phyloP scores from a whole-genome alignment of 75 land plant genomes.

The Pinus tabuliformis region DNA sequence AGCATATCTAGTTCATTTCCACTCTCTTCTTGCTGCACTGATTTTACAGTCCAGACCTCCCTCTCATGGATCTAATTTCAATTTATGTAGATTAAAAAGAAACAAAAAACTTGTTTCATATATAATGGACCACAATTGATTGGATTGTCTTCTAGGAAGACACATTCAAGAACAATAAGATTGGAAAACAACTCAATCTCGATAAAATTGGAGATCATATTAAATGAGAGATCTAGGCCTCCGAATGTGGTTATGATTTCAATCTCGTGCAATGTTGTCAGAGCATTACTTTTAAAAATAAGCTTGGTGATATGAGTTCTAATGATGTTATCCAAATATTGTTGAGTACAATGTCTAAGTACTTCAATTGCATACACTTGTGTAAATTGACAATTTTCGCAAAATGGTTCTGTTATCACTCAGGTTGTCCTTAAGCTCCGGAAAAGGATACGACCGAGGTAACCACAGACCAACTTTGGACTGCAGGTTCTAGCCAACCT shows the following conservation, averaged over 20 bases:
- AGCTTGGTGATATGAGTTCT: too few relatives aligned
- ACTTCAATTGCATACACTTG: too few relatives aligned
- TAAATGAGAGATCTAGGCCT: constrained; percentile 88
- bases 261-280: constrained; percentile 47
- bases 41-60: constrained; percentile 67
- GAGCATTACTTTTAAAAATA: too few relatives aligned
- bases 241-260: constrained; percentile 73
- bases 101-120: constrained; percentile 80
- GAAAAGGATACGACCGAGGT: too few relatives aligned
- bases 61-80: constrained; percentile 65
- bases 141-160: constrained; percentile 93
- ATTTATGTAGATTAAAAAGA: constrained; percentile 55
- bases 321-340: too few relatives aligned
- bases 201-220: constrained; percentile 83
- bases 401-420: too few relatives aligned
- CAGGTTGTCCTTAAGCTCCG: too few relatives aligned
- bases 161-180: constrained; percentile 45
- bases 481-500: too few relatives aligned
- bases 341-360: too few relatives aligned
- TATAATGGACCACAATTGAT: constrained; percentile 71
- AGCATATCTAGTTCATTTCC: constrained; percentile 64
- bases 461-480: too few relatives aligned
- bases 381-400: too few relatives aligned
- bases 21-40: constrained; percentile 56
- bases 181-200: constrained; percentile 68